phyloP scores from a whole-genome alignment of 768 basidiomycete genomes.

The Lactarius indigo region DNA sequence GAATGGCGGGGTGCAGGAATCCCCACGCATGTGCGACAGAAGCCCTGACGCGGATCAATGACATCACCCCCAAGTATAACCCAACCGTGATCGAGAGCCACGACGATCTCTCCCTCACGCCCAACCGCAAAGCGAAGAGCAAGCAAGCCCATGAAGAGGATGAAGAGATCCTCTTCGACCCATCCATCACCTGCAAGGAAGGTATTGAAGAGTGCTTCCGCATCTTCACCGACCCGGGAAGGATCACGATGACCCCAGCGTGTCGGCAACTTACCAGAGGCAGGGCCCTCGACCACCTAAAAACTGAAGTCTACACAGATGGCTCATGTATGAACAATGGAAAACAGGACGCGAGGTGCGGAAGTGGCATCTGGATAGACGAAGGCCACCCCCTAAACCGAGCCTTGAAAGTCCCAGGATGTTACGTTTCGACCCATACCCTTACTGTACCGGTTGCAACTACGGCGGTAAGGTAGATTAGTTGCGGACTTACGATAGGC shows the following conservation, averaged over 20 bases:
- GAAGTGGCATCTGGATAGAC: conserved; percentile 22
- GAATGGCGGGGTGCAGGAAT: background rate
- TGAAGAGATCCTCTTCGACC: no score
- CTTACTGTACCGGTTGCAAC: no score
- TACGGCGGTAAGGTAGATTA: no score
- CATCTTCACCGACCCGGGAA: background rate
- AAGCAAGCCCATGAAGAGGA: no score
- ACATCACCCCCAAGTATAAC: background rate
- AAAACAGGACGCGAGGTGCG: conserved; percentile 22
- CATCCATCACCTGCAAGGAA: background rate
- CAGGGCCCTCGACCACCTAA: no score
- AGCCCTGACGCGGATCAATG: background rate
- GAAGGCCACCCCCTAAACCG: background rate
- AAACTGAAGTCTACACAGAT: conserved; percentile 28
- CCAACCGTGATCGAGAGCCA: no score
- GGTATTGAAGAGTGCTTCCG: background rate
- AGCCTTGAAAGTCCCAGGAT: background rate
- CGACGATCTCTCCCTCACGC: no score
- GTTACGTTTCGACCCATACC: no score
- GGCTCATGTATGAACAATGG: conserved; percentile 29
- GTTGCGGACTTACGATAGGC: no score
- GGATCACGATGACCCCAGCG: no score
- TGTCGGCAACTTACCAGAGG: no score
- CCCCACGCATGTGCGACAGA: background rate
- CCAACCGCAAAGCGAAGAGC: no score